phyloP scores from a whole-genome alignment of 257 asterid genomes.

The Agastache rugosa region DNA sequence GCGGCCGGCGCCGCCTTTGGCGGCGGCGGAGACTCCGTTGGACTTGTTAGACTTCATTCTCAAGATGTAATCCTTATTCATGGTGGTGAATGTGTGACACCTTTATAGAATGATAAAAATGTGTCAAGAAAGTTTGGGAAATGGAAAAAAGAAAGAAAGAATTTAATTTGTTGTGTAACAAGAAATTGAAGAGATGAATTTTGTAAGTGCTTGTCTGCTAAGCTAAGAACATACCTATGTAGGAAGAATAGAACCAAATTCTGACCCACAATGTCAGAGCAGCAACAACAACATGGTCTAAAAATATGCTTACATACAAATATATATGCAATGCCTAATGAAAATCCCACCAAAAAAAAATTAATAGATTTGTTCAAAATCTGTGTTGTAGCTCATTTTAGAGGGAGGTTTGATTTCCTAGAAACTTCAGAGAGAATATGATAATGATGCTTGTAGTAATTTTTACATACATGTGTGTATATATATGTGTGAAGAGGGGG shows the following conservation, averaged over 20 bases:
- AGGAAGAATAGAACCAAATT: conserved; percentile 68
- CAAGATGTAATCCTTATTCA: conserved; percentile 51
- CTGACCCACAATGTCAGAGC: conserved; percentile 73
- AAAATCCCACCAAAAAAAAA: conserved; percentile 29
- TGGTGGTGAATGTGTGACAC: conserved; percentile 13
- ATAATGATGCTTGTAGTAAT: conserved; percentile 43
- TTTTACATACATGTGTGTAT: background rate
- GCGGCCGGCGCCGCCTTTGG: conserved; percentile 38
- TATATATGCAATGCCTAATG: conserved; percentile 37
- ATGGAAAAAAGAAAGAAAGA: background rate
- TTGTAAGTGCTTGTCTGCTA: conserved; percentile 69
- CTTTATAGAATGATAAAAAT: background rate
- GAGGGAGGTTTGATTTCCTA: conserved; percentile 35
- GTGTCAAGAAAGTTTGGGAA: background rate
- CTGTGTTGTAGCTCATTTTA: conserved; percentile 6
- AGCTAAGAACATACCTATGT: conserved; percentile 74
- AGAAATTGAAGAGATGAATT: conserved; percentile 31
- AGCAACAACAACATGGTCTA: conserved; percentile 48
- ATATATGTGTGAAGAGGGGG: conserved; percentile 31
- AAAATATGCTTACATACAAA: conserved; percentile 36
- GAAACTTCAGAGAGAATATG: conserved; percentile 51
- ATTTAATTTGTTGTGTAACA: background rate
- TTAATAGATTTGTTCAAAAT: background rate
- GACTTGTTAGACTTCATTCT: conserved; percentile 61
- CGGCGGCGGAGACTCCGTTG: conserved; percentile 55